phyloP scores from a whole-genome alignment of 2,329 filamentous ascomycete genomes.

The Plectosphaerella cucumerina region DNA sequence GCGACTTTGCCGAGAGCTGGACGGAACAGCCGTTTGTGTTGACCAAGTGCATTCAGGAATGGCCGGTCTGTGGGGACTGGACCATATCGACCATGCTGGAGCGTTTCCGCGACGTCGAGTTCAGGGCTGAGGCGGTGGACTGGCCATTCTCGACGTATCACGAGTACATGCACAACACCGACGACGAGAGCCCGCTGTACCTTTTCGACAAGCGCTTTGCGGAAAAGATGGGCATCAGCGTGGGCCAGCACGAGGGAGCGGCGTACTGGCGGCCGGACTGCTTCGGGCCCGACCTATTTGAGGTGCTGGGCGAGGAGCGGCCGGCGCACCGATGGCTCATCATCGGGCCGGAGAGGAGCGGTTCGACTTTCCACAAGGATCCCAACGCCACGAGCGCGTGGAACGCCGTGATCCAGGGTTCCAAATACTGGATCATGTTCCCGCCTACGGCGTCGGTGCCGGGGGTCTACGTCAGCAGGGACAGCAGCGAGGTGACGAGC shows the following conservation, averaged over 20 bases:
- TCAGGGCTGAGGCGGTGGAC: slow-evolving; percentile 89
- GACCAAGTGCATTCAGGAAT: slow-evolving; percentile 73
- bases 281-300: slow-evolving; percentile 84
- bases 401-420: slow-evolving; percentile 79
- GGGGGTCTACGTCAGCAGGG: slow-evolving; percentile 83
- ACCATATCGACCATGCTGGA: slow-evolving; percentile 60
- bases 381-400: slow-evolving; percentile 74
- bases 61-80: slow-evolving; percentile 77
- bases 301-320: slow-evolving; percentile 69
- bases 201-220: slow-evolving; percentile 86
- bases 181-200: slow-evolving; percentile 87
- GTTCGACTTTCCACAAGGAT: slow-evolving; percentile 91
- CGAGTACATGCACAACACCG: slow-evolving; percentile 73
- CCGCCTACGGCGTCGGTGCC: slow-evolving; percentile 74
- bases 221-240: slow-evolving; percentile 72
- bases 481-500: slow-evolving; percentile 89
- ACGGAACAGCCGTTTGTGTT: slow-evolving; percentile 81
- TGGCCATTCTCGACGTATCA: slow-evolving; percentile 82
- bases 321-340: slow-evolving; percentile 93
- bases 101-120: slow-evolving; percentile 63
- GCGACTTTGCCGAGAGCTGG: slow-evolving; percentile 74
- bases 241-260: slow-evolving; percentile 46
- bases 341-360: slow-evolving; percentile 79
- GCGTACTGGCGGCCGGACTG: slow-evolving; percentile 78
- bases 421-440: slow-evolving; percentile 99